phyloP scores from a whole-genome alignment of 352 stramenopile species.

The Phytophthora podocarpi region DNA sequence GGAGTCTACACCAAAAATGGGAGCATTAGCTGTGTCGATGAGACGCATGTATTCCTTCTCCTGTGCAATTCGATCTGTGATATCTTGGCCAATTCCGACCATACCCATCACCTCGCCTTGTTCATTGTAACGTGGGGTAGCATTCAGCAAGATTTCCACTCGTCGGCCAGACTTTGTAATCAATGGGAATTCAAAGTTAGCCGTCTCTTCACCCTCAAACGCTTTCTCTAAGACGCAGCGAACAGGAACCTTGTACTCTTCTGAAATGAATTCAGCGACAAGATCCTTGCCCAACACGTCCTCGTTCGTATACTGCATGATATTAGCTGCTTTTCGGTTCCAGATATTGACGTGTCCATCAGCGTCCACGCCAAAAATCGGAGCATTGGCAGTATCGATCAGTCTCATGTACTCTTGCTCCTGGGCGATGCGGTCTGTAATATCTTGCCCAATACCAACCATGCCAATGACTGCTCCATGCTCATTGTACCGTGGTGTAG shows the following conservation, averaged over 20 bases:
- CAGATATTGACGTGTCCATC: constrained; percentile 49
- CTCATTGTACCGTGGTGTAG: constrained; percentile 24
- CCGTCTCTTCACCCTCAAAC: constrained; percentile 47
- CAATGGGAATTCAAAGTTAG: constrained; percentile 77
- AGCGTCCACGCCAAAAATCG: constrained; percentile 76
- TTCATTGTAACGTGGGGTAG: constrained; percentile 66
- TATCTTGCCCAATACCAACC: constrained; percentile 31
- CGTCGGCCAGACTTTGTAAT: constrained; percentile 61
- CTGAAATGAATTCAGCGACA: constrained; percentile 55
- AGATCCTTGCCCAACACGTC: constrained; percentile 39
- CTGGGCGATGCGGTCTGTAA: constrained; percentile 26
- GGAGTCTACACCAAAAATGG: constrained; percentile 84
- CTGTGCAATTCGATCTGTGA: constrained; percentile 62
- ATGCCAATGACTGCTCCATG: constrained; percentile 23
- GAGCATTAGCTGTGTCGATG: constrained; percentile 78
- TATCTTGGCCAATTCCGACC: constrained; percentile 77
- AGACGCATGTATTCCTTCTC: constrained; percentile 55
- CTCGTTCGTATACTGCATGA: constrained; percentile 55
- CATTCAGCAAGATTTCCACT: constrained; percentile 77
- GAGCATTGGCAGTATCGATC: constrained; percentile 55
- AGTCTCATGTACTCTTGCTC: constrained; percentile 26
- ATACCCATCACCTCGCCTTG: constrained; percentile 63
- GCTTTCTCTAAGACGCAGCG: constrained; percentile 47
- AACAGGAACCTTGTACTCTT: constrained; percentile 50
- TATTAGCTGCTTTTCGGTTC: constrained; percentile 55